Evolutionary conservation across 208 protist species (phyloP), one percentile per base, ranked within the genome.

Genomic region (Wallacemonas sp.): DNA sequence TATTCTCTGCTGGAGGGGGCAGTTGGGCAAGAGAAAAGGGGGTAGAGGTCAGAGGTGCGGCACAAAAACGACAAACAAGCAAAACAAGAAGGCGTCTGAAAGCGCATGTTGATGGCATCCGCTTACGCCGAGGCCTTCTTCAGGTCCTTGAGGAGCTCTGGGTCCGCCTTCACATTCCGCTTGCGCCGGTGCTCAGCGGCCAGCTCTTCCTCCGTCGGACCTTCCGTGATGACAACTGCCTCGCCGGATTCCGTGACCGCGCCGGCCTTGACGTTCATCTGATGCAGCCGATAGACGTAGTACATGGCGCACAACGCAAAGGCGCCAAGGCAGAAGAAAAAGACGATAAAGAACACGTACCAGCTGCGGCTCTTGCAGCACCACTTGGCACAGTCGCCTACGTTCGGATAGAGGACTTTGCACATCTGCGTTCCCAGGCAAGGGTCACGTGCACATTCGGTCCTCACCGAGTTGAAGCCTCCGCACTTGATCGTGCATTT

Each of bases 201-300:
- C 41, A 71, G 26, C 59, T 73, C 79, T 48, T 81, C 70, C 45
- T 75, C 54, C 1, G 62, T 65, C 32, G 76, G 72, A 30, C 44
- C 21, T 41, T 62, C 74, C 27, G 55, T 54, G 17, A 68, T 44
- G 53, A 79, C 63, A 15, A 89, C 68, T 1, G 64, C 59, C 26
- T 87, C 81, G 1, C 88, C 88, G 30, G 63, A 63, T 29, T 68
- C 79, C 17, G 68, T 70, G 42, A 92, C 85, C 9, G 76, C 85
- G 17, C 89, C 89, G 22, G 73, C 64, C 34, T 75, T 66, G 33
- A 92, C 79, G 58, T 94, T 94, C 30, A 66, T 75, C 58, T 83
- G 66, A 44, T 94, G 89, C 30, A 94, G 83, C 0, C 89, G 80
- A 54, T 87, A 61, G 2, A 94, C 66, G 46, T 92, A 94, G 65